These are phyloP conservation scores for Durio zibethinus DNA, from an alignment of 345 rosid species.

Conservation along the genomic window DNA sequence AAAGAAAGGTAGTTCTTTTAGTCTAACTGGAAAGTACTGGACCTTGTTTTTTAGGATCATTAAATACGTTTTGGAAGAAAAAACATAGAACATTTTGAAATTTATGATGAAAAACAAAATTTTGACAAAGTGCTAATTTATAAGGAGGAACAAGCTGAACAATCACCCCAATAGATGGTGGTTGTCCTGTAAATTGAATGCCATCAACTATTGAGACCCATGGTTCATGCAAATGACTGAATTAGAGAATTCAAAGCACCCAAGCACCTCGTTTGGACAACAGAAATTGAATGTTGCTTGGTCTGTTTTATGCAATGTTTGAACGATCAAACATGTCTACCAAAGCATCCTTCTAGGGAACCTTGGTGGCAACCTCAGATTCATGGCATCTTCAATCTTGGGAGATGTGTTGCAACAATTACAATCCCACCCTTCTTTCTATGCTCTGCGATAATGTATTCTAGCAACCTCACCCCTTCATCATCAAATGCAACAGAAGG, in stretches of 20 bases:
- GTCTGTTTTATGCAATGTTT: conserved; percentile 36
- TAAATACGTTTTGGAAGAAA: too few species aligned
- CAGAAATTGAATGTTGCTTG: neutral
- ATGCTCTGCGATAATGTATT: conserved; percentile 66
- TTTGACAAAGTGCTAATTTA: neutral
- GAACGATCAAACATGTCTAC: conserved; percentile 78
- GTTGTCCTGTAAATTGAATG: neutral
- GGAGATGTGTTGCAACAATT: conserved; percentile 83
- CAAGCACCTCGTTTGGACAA: too few species aligned
- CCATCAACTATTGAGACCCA: too few species aligned
- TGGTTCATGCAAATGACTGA: too few species aligned
- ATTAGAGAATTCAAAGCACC: too few species aligned
- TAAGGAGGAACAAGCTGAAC: neutral
- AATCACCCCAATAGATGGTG: neutral
- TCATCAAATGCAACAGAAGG: conserved; percentile 85
- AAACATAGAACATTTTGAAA: neutral
- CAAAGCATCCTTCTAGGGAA: conserved; percentile 76
- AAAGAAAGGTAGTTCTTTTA: too few species aligned
- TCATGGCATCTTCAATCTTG: conserved; percentile 80
- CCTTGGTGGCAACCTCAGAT: conserved; percentile 72
- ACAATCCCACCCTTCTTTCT: conserved; percentile 80
- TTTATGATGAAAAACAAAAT: neutral
- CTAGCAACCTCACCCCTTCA: conserved; percentile 73
- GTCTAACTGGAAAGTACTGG: too few species aligned
- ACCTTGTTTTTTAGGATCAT: too few species aligned